Base-by-base conservation (phyloP, 345 rosid genomes). In the Chamaenerion angustifolium region DNA sequence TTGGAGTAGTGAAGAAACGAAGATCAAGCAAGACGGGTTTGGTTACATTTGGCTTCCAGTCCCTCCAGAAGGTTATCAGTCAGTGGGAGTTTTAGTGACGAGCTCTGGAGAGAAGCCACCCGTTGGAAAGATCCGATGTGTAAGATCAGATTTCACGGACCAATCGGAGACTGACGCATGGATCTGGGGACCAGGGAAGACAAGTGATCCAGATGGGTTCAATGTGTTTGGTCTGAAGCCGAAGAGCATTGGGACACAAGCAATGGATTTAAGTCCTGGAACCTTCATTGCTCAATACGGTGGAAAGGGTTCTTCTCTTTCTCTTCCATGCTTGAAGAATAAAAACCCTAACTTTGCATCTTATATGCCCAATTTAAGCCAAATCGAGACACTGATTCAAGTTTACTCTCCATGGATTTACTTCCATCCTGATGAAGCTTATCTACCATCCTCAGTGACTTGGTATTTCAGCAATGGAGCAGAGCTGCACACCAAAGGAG, bases 381-480 rank as follows among this genome's bases (percentile, higher is more conserved):
- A 63, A 48, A 46, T 63, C 0, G 57, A 56, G 43, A 31, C 56
- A 41, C 2, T 51, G 16, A 21, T 63, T 46, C 48, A 50, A 27
- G 61, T 57, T 21, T 56, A 63, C 47, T 46, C 67, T 12, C 61
- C 67, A 10, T 41, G 47, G 40, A 43, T 56, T 6, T 63, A 56
- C 49, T 63, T 51, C 17, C 67, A 63, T 45, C 67, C 67, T 3
- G 13, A 51, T 14, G 61, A 63, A 52, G 42, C 46, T 4, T 63
- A 51, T 35, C 44, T 63, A 16, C 62, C 67, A 19, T 45, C 53
- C 17, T 63, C 67, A 16, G 61, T 63, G 35, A 41, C 25, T 8
- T 56, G 57, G 61, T 63, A 44, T 16, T 63, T 63, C 46, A 13
- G 15, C 61, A 63, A 51, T 9, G 67, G 67, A 17, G 61, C 57